Percentiles rank a stretch among this genome's conserved stretches.
Conservation (phyloP, 176 grass and related monocot genomes). For the Eragrostis curvula region DNA sequence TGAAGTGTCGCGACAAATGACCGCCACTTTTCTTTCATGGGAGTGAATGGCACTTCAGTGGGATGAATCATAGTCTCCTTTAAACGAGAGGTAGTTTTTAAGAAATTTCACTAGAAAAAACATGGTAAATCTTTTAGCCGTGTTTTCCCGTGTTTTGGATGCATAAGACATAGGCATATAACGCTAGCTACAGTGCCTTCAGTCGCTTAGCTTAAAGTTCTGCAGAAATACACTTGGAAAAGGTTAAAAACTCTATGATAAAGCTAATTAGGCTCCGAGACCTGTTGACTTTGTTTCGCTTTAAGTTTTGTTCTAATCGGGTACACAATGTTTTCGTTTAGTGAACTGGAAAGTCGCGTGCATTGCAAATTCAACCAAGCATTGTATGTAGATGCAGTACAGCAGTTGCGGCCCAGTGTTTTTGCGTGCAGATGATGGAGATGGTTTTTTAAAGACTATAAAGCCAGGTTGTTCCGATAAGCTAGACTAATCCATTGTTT, state of each 20-base stretch:
- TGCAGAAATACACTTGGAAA: neutral
- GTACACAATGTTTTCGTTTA: neutral
- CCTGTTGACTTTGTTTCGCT: conserved; percentile 10
- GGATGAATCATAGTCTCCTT: too few relatives aligned
- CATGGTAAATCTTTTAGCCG: too few relatives aligned
- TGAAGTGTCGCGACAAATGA: neutral
- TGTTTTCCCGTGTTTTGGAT: too few relatives aligned
- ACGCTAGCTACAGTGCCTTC: too few relatives aligned
- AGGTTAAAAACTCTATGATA: neutral
- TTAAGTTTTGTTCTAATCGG: neutral
- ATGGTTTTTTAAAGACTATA: conserved; percentile 46
- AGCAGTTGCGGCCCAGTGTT: neutral
- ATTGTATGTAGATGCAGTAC: conserved; percentile 12
- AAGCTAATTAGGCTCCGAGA: too few relatives aligned
- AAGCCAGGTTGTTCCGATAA: conserved; percentile 55
- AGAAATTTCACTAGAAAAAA: neutral
- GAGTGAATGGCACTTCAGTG: too few relatives aligned
- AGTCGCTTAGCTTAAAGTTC: neutral
- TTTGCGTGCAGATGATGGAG: conserved; percentile 34
- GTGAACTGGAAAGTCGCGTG: conserved; percentile 24
- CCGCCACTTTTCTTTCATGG: neutral
- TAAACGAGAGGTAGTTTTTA: neutral
- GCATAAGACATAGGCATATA: too few relatives aligned
- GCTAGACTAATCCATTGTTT: conserved; percentile 51
- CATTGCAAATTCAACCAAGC: conserved; percentile 24